These are phyloP conservation scores for Naganishia vaughanmartiniae DNA, from an alignment of 768 basidiomycete genomes.

Conservation along the genomic window DNA sequence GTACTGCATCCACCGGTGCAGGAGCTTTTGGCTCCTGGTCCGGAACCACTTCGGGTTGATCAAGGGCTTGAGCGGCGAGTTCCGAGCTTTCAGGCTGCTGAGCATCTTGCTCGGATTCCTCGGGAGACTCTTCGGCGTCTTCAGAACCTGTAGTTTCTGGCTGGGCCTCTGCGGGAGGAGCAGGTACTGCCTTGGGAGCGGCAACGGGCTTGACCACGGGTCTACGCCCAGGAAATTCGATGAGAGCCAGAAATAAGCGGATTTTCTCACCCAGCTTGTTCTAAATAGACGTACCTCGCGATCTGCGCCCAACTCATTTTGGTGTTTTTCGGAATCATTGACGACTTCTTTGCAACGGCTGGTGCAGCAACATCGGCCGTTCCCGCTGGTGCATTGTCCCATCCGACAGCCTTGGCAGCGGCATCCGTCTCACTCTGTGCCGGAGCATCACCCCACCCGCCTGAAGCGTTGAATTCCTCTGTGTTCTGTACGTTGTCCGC, in stretches of 20 bases:
- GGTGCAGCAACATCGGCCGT: constrained; percentile 35
- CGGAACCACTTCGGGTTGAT: constrained; percentile 28
- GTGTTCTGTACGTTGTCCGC: constrained; percentile 33
- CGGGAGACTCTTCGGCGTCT: constrained; percentile 11
- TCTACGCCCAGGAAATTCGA: constrained; percentile 28
- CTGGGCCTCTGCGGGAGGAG: constrained; percentile 41
- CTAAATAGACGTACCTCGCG: constrained; percentile 47
- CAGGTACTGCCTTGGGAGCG: constrained; percentile 32
- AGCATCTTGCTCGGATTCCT: background rate
- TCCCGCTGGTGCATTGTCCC: constrained; percentile 29
- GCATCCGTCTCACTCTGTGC: constrained; percentile 45
- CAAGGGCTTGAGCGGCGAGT: constrained; percentile 28
- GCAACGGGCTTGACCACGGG: constrained; percentile 47
- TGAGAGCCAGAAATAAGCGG: background rate
- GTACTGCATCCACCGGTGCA: constrained; percentile 26
- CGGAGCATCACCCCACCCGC: constrained; percentile 50
- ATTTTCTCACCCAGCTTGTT: background rate
- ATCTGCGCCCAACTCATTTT: constrained; percentile 54
- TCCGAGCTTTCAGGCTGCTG: constrained; percentile 24
- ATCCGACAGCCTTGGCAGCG: constrained; percentile 44
- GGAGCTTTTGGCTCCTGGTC: constrained; percentile 16
- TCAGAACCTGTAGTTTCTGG: constrained; percentile 28
- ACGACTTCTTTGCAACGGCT: constrained; percentile 36
- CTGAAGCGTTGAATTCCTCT: constrained; percentile 47
- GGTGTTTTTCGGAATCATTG: constrained; percentile 37